phyloP scores from a whole-genome alignment of 2,329 filamentous ascomycete genomes.

The Bipolaris oryzae region DNA sequence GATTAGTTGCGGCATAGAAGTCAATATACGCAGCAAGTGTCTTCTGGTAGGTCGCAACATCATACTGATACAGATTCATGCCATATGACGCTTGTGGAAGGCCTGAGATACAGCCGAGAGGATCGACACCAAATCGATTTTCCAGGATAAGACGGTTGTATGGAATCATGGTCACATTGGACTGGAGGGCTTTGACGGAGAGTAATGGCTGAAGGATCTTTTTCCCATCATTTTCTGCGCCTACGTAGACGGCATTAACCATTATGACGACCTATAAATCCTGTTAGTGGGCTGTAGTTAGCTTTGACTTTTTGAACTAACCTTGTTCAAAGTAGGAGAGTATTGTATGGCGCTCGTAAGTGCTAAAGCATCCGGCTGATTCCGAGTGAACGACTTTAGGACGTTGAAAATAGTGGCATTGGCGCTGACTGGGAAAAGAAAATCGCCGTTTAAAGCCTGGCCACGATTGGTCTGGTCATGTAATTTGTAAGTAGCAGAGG shows the following conservation, averaged over 20 bases:
- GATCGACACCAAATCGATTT: background rate
- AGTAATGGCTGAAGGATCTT: background rate
- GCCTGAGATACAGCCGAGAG: constrained; percentile 1
- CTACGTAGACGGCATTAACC: background rate
- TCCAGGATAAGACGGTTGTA: constrained; percentile 3
- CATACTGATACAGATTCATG: background rate
- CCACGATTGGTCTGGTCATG: background rate
- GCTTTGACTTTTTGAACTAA: background rate
- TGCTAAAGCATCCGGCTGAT: background rate
- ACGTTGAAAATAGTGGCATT: constrained; percentile 1
- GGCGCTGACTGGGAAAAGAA: background rate
- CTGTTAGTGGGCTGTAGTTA: background rate
- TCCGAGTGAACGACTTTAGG: background rate
- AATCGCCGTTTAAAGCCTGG: background rate
- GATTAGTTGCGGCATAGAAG: background rate
- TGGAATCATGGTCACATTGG: constrained; percentile 1
- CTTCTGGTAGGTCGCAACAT: constrained; percentile 1
- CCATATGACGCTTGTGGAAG: background rate
- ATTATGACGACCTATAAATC: background rate
- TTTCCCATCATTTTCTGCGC: background rate
- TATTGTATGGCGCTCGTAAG: constrained; percentile 1
- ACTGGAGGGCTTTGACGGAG: background rate
- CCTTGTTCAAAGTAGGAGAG: background rate
- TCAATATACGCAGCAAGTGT: background rate
- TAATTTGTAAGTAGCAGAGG: constrained; percentile 2